Evolutionary conservation across 148 eudicot genomes (phyloP), one percentile per base, ranked within the genome.

Genomic region (Vaccinium vitisidaea): DNA sequence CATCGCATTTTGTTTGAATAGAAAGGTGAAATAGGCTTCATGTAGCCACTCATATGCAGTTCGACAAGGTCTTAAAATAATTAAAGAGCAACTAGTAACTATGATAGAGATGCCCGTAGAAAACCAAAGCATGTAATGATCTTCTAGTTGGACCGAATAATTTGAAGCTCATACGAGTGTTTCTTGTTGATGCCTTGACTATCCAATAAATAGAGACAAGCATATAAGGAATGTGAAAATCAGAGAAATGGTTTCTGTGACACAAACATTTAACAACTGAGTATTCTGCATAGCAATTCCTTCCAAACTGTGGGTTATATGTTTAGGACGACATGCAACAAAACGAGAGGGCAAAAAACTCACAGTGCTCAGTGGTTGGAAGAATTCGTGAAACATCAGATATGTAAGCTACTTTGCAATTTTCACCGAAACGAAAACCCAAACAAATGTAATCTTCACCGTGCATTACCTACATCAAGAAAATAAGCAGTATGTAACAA

Each of bases 361-460:
- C 79, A 96, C 99, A 87, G 71, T 79, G 61, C 83, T 93, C 94
- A 11, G 98, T 93, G 82, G 90, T 61, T 43, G 92, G 93, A 74
- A 92, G 91, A 86, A 97, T 89, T 73, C 99, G 94, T 80, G 99
- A 95, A 83, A 95, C 87, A 84, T 97, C 99, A 86, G 98, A 96
- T 85, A 96, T 84, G 83, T 96, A 96, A 84, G 95, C 98, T 84
- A 96, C 94, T 90, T 83, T 93, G 84, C 77, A 89, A 69, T 88
- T 94, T 88, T 89, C 88, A 69, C 99, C 99, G 86, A 97, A 97
- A 76, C 85, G 94, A 87, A 94, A 97, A 36, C 99, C 99, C 69
- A 97, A 89, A 86, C 91, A 89, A 81, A 97, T 89, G 90, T 97
- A 97, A 85, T 97, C 99, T 92, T 97, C 99, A 70, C 99, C 99